These are phyloP conservation scores for Paraphaeosphaeria minitans DNA, from an alignment of 2,329 filamentous ascomycete species.

Conservation along the genomic window DNA sequence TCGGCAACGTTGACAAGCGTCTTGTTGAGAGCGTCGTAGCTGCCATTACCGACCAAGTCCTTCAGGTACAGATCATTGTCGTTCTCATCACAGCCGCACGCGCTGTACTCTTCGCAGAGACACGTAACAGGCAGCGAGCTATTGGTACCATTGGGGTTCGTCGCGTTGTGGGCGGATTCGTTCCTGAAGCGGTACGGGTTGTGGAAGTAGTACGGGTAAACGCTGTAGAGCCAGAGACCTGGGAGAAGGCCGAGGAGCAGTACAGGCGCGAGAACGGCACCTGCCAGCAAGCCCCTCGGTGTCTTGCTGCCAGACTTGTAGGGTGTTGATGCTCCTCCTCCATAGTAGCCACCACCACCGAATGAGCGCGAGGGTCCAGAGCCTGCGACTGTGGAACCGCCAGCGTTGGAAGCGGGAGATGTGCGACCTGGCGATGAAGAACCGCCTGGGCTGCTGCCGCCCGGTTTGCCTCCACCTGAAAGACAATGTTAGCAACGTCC, in stretches of 20 bases:
- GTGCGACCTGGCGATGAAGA: slow-evolving; percentile 22
- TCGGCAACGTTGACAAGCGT: slow-evolving; percentile 65
- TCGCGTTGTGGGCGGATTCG: slow-evolving; percentile 45
- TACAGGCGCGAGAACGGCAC: slow-evolving; percentile 53
- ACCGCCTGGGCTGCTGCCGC: slow-evolving; percentile 20
- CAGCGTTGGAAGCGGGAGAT: slow-evolving; percentile 34
- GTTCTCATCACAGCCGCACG: slow-evolving; percentile 74
- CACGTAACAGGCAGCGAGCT: slow-evolving; percentile 67
- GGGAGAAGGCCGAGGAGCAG: slow-evolving; percentile 63
- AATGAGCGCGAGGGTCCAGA: slow-evolving; percentile 63
- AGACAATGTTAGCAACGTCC: slow-evolving; percentile 1
- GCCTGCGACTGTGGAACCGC: slow-evolving; percentile 59
- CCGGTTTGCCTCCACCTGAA: slow-evolving; percentile 22
- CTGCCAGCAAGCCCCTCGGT: slow-evolving; percentile 58
- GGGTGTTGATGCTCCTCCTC: slow-evolving; percentile 62
- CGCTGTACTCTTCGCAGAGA: slow-evolving; percentile 61
- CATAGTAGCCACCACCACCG: slow-evolving; percentile 69
- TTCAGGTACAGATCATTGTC: slow-evolving; percentile 63
- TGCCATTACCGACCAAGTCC: slow-evolving; percentile 62
- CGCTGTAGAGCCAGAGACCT: slow-evolving; percentile 67
- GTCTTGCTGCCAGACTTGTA: slow-evolving; percentile 62
- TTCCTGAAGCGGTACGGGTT: slow-evolving; percentile 58
- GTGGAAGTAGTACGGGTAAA: slow-evolving; percentile 65
- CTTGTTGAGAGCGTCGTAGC: slow-evolving; percentile 64
- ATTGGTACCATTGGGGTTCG: slow-evolving; percentile 54